Conservation (phyloP, 768 basidiomycete genomes). For the Cytidiella melzeri region DNA sequence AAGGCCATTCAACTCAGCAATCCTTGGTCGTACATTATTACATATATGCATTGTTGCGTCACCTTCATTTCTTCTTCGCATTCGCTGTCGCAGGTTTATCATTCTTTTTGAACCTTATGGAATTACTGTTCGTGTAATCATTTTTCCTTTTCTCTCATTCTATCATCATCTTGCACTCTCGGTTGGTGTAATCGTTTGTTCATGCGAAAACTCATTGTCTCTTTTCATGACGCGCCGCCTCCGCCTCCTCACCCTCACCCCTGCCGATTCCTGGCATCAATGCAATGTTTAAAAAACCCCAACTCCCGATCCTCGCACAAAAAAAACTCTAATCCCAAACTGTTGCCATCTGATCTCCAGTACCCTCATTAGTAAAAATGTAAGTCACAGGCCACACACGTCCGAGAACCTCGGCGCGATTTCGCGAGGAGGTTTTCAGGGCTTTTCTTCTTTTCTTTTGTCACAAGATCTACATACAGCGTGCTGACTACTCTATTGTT, state of each 20-base stretch:
- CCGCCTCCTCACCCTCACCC: conserved; percentile 16
- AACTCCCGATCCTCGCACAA: no score
- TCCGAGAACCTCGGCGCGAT: no score
- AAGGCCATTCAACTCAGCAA: not conserved
- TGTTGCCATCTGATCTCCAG: conserved; percentile 24
- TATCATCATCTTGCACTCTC: no score
- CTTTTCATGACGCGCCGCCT: no score
- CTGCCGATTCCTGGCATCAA: conserved; percentile 12
- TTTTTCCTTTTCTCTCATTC: conserved; percentile 4
- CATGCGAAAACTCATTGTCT: conserved; percentile 26
- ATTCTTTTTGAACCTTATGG: conserved; percentile 2
- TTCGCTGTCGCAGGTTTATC: not conserved
- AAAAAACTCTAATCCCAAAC: no score
- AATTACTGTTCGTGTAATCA: conserved; percentile 4
- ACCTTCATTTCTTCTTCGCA: conserved; percentile 7
- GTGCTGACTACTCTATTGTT: conserved; percentile 8
- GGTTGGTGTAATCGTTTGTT: conserved; percentile 19
- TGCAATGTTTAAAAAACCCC: conserved; percentile 10
- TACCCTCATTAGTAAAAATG: conserved; percentile 64
- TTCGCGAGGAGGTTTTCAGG: no score
- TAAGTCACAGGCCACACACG: no score
- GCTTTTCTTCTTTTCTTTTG: no score
- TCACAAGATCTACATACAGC: no score
- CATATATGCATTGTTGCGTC: conserved; percentile 9
- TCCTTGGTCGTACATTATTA: conserved; percentile 9